Evolutionary conservation across 768 basidiomycete species (phyloP), one percentile per base, ranked within the genome.

Genomic region (Naganishia friedmannii): DNA sequence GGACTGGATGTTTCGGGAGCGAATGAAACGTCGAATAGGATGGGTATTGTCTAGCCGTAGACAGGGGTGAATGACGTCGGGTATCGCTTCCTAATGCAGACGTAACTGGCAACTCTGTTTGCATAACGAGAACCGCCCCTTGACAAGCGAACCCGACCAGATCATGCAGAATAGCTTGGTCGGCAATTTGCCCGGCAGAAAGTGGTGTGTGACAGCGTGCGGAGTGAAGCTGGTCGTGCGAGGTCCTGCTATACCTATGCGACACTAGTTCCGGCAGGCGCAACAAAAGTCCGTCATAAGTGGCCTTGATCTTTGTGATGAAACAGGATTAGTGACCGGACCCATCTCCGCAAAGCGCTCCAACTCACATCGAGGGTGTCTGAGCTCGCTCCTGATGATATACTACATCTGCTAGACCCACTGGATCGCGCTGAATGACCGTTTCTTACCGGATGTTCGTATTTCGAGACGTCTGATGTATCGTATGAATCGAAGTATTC

Each of bases 311-410:
- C 60, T 63, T 42, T 28, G 10, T 3, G 17, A 51, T 23, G 34
- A 58, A 23, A 37, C 37, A 32, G 34, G n/a, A 37, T 58, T 23
- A 58, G 13, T 13, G 3, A 13, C 1, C 10, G 2, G 2, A 15
- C 7, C 34, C n/a, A 23, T 5, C 28, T 12, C 1, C 2, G 37
- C 21, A 19, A 32, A 31, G 29, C 29, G 54, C 26, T 31, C 13
- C 54, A 55, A 55, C 54, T 55, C 17, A 55, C 29, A 13, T 55
- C 48, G 23, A 51, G 48, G 48, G 48, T 23, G n/a, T 51, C 48
- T 8, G 48, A 51, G 13, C 48, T 51, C 48, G 48, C 48, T 21
- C 48, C 48, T 51, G 48, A 51, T n/a, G 48, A 51, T 51, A 13
- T 51, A 26, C 48, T 51, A 13, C 48, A 26, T 2, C 48, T 21